Evolutionary conservation across 2,329 filamentous ascomycete species (phyloP), one percentile per base, ranked within the genome.

Genomic region (Exophiala viscosa): DNA sequence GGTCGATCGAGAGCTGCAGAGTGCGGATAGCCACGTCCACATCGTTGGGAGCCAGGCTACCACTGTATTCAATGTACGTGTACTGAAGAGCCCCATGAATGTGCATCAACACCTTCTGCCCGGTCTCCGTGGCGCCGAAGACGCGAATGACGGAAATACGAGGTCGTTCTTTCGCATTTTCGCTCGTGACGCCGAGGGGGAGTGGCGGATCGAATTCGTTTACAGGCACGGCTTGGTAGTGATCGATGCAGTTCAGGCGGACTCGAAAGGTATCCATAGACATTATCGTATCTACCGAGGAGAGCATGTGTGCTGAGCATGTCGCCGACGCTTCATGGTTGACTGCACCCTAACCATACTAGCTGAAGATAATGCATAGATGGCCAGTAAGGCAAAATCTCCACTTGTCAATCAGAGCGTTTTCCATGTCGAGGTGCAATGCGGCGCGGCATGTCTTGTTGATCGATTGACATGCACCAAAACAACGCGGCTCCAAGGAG

Each of bases 21-120:
- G 80, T 83, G 54, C 83, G 82, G 45, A 91, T 90, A 63, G 91
- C 92, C 8, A 83, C 75, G 39, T 84, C 81, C 34, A 95, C 90
- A 67, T 85, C 79, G 58, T 87, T 79, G 8, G 78, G 75, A 36
- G 77, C 77, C 55, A 93, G 69, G 61, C 80, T 80, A 17, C 88
- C 90, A 43, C 79, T 76, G 68, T 96, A 96, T 68, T 92, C 86
- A 50, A 99, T 77, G 67, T 90, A 97, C n/a, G 97, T 75, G 67
- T 99, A 99, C 1, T 93, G 93, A 64, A 99, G 91, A 17, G 89
- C 90, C 55, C 95, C 93, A 70, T 97, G 93, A 50, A 99, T 83
- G 73, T 99, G 93, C 28, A 89, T 89, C 73, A 93, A 96, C 13
- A 96, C 90, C 67, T 95, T 96, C 71, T 97, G 91, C 0, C 93